Conservation (phyloP, 2,329 filamentous ascomycete species). For the Aspergillus sp. region DNA sequence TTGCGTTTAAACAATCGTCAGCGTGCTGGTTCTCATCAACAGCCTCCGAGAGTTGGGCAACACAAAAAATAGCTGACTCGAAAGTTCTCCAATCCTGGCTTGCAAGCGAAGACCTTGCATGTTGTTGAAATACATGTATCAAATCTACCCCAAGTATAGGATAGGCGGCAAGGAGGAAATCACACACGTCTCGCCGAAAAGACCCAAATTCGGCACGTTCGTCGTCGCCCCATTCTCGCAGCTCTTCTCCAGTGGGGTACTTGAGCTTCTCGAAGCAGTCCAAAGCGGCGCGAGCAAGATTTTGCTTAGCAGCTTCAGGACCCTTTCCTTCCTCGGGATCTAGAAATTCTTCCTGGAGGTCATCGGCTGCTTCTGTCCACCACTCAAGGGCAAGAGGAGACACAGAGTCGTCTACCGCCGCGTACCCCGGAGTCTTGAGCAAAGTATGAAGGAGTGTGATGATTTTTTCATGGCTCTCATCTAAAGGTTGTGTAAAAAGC, state of each 20-base stretch:
- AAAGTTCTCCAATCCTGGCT: constrained; percentile 43
- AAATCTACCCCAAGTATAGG: constrained; percentile 44
- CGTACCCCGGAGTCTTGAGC: constrained; percentile 41
- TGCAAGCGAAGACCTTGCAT: constrained; percentile 32
- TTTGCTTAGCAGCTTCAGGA: constrained; percentile 34
- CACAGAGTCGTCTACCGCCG: constrained; percentile 40
- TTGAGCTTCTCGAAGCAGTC: constrained; percentile 45
- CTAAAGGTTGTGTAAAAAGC: constrained; percentile 31
- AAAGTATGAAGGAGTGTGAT: constrained; percentile 38
- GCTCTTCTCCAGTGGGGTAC: constrained; percentile 35
- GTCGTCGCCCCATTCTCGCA: constrained; percentile 43
- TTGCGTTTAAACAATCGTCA: constrained; percentile 40
- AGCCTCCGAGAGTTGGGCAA: constrained; percentile 46
- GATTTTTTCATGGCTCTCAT: constrained; percentile 33
- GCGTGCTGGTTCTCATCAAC: constrained; percentile 45
- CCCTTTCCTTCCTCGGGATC: constrained; percentile 27
- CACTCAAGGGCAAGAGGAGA: constrained; percentile 41
- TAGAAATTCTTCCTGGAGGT: constrained; percentile 33
- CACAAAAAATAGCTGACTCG: constrained; percentile 45
- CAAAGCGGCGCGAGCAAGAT: constrained; percentile 41
- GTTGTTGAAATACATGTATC: constrained; percentile 42
- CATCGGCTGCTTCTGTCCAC: constrained; percentile 43
- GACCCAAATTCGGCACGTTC: constrained; percentile 43
- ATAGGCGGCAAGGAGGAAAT: constrained; percentile 46
- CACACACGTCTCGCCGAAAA: constrained; percentile 47